Evolutionary conservation across 352 stramenopile species (phyloP).

Genomic region (Pythium vanterpoolii): DNA sequence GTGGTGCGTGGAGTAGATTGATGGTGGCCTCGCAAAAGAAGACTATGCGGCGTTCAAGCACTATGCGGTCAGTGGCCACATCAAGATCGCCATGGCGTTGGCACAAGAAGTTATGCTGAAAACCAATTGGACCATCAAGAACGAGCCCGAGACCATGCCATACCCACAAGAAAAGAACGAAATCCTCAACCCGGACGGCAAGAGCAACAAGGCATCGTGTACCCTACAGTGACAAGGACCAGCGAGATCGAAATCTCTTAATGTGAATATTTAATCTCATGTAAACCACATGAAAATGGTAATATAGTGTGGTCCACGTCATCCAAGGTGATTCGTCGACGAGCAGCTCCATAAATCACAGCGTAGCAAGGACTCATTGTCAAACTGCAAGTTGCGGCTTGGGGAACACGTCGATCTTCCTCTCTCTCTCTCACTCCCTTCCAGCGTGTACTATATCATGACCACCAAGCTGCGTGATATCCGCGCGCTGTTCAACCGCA

Average conservation of each 20-base stretch:
- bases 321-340: not conserved
- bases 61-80: slow-evolving; percentile 77
- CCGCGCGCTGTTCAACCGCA: slow-evolving; percentile 54
- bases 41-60: slow-evolving; percentile 84
- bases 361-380: not conserved
- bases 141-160: slow-evolving; percentile 56
- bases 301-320: slow-evolving; percentile 5
- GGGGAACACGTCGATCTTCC: not conserved
- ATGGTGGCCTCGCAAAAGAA: slow-evolving; percentile 51
- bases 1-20: slow-evolving; percentile 33
- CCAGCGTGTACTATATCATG: not conserved
- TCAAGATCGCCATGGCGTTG: slow-evolving; percentile 77
- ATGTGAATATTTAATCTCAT: slow-evolving; percentile 11
- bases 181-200: slow-evolving; percentile 66
- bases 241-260: not conserved
- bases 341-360: not conserved
- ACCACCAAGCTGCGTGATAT: slow-evolving; percentile 51
- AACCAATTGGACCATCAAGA: slow-evolving; percentile 59
- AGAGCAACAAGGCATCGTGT: slow-evolving; percentile 36
- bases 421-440: not conserved
- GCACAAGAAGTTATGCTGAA: slow-evolving; percentile 67
- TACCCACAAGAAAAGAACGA: slow-evolving; percentile 78
- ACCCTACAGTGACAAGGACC: slow-evolving; percentile 23
- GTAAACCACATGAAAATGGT: slow-evolving; percentile 1
- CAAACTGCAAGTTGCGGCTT: slow-evolving; percentile 19